A percentile compares a stretch with the other conserved stretches of the same genome.
phyloP scores from a whole-genome alignment of 306 rosid species.

The Acacia crassicarpa region DNA sequence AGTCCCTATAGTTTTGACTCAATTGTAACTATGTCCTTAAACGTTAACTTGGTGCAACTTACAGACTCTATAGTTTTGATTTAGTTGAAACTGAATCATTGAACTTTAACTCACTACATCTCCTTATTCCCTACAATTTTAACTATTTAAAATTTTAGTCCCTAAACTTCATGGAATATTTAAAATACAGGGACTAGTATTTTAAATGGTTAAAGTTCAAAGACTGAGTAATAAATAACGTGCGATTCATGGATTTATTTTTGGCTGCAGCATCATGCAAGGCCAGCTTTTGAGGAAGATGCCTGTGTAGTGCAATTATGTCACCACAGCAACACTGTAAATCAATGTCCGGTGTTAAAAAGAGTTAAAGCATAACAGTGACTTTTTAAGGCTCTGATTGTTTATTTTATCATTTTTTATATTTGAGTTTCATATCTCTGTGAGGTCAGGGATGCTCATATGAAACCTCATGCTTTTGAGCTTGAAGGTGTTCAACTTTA shows the following conservation, averaged over 20 bases:
- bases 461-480: not conserved
- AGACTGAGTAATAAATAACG: not conserved
- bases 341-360: not conserved
- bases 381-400: not conserved
- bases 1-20: too few relatives aligned
- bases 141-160: not conserved
- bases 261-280: conserved; percentile 51
- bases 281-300: conserved; percentile 71
- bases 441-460: not conserved
- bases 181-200: not conserved
- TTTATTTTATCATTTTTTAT: not conserved
- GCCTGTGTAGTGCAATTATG: conserved; percentile 39
- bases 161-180: not conserved
- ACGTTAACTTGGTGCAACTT: not conserved
- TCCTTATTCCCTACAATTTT: too few relatives aligned
- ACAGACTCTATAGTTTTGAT: too few relatives aligned
- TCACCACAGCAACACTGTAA: not conserved
- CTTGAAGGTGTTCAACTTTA: not conserved
- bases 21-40: not conserved
- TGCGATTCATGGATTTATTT: not conserved
- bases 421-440: not conserved
- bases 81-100: not conserved
- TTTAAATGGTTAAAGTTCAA: not conserved
- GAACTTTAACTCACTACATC: too few relatives aligned
- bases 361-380: not conserved